Conservation (phyloP, 768 basidiomycete genomes). For the Amanita phalloides region DNA sequence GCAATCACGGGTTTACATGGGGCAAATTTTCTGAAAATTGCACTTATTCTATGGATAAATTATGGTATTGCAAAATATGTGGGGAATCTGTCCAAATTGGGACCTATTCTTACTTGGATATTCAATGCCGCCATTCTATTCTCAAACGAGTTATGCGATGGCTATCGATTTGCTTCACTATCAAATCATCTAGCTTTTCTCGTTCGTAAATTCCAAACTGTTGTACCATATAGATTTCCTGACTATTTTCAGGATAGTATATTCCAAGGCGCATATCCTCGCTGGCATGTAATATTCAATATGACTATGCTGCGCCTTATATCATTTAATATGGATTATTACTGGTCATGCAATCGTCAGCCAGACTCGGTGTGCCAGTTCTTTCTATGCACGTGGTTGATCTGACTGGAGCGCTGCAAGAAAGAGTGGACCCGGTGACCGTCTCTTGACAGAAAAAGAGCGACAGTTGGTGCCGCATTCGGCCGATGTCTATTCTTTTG, state of each 20-base stretch:
- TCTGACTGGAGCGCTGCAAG: constrained; percentile 12
- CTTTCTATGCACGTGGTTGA: background rate
- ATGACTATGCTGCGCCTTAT: constrained; percentile 92
- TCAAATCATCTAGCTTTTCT: constrained; percentile 44
- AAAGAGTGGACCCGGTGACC: constrained; percentile 7
- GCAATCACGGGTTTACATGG: constrained; percentile 77
- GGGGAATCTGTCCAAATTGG: constrained; percentile 25
- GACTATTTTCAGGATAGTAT: constrained; percentile 36
- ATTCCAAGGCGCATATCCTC: constrained; percentile 68
- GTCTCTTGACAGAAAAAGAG: constrained; percentile 41
- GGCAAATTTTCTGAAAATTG: constrained; percentile 64
- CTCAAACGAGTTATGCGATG: constrained; percentile 61
- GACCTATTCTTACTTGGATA: constrained; percentile 56
- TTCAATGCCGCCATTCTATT: constrained; percentile 73
- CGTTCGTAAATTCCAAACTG: constrained; percentile 31
- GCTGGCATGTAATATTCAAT: constrained; percentile 93
- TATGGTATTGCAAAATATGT: constrained; percentile 44
- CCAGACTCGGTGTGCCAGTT: background rate
- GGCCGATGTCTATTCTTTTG: constrained; percentile 47
- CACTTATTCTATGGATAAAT: constrained; percentile 60
- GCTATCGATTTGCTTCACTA: constrained; percentile 58
- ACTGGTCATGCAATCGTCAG: constrained; percentile 60
- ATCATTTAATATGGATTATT: constrained; percentile 88
- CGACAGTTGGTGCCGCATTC: constrained; percentile 48
- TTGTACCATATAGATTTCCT: background rate